Conservation (phyloP, 768 basidiomycete genomes). For the Auricularia heimuer region DNA sequence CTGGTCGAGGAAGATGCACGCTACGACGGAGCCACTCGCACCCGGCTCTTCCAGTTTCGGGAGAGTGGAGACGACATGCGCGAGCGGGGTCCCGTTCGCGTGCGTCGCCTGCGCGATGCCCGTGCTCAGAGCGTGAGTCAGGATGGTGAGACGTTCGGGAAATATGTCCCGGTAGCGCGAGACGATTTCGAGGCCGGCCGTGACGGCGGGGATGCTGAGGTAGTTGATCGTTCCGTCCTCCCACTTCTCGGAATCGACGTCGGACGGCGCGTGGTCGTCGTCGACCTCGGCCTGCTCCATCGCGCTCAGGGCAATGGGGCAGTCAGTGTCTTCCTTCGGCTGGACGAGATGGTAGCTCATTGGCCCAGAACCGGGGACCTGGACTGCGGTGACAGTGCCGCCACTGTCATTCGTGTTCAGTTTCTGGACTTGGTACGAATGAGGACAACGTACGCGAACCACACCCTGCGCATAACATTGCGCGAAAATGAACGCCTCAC, state of each 20-base stretch:
- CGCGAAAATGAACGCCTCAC: conserved; percentile 34
- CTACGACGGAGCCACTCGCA: conserved; percentile 32
- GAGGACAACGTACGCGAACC: not conserved
- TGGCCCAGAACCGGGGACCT: conserved; percentile 54
- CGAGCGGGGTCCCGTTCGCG: conserved; percentile 44
- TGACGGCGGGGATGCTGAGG: conserved; percentile 61
- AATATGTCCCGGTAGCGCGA: conserved; percentile 72
- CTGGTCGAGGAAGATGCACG: conserved; percentile 24
- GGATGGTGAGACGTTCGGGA: conserved; percentile 60
- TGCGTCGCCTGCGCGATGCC: conserved; percentile 53
- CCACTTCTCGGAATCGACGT: conserved; percentile 1
- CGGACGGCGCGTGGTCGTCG: not conserved
- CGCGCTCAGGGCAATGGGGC: not conserved
- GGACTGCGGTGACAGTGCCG: conserved; percentile 73
- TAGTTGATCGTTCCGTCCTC: conserved; percentile 87
- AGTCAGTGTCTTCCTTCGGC: not conserved
- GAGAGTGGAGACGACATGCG: conserved; percentile 58
- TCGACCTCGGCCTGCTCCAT: not conserved
- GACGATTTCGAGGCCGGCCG: conserved; percentile 67
- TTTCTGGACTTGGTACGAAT: conserved; percentile 35
- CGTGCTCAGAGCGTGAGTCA: conserved; percentile 50
- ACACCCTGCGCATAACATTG: not conserved
- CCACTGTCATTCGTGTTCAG: conserved; percentile 29
- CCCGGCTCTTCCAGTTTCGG: conserved; percentile 58
- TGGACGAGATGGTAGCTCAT: not conserved